Evolutionary conservation across 768 basidiomycete species (phyloP).

Genomic region (Dacryopinax spathularia): DNA sequence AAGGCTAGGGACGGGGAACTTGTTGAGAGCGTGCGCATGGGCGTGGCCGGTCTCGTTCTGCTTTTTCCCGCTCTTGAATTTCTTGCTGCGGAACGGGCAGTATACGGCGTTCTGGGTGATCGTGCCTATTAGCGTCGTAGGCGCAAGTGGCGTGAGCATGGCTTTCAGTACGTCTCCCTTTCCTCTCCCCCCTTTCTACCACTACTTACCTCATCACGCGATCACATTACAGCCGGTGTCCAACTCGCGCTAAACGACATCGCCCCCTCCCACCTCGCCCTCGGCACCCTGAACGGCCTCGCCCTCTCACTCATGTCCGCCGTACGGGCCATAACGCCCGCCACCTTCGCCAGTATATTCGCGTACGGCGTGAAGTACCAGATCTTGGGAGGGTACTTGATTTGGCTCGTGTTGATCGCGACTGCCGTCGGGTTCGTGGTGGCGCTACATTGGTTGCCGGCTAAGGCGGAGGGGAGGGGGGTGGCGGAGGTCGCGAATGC

Average conservation of each 20-base stretch:
- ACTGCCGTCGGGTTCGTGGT: neutral
- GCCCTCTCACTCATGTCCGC: neutral
- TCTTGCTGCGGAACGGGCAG: neutral
- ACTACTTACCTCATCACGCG: neutral
- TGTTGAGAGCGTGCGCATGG: neutral
- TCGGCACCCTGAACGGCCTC: conserved; percentile 8
- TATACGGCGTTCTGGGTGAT: neutral
- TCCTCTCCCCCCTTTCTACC: neutral
- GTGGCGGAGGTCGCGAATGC: neutral
- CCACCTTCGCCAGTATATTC: neutral
- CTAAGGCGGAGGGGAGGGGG: neutral
- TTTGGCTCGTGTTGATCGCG: neutral
- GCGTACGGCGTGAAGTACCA: conserved; percentile 4
- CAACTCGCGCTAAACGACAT: conserved; percentile 9
- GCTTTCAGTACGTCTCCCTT: neutral
- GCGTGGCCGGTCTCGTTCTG: neutral
- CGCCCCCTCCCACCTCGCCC: conserved; percentile 1
- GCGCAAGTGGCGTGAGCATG: neutral
- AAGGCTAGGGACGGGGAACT: conserved; percentile 1
- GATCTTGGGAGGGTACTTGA: neutral
- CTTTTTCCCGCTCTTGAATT: conserved; percentile 5
- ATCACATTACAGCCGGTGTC: neutral
- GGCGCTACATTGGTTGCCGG: neutral
- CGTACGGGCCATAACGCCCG: conserved; percentile 4
- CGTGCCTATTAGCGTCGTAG: neutral